phyloP scores from a whole-genome alignment of 164 flowering plant species.

The grape (Vitis vinifera) region DNA sequence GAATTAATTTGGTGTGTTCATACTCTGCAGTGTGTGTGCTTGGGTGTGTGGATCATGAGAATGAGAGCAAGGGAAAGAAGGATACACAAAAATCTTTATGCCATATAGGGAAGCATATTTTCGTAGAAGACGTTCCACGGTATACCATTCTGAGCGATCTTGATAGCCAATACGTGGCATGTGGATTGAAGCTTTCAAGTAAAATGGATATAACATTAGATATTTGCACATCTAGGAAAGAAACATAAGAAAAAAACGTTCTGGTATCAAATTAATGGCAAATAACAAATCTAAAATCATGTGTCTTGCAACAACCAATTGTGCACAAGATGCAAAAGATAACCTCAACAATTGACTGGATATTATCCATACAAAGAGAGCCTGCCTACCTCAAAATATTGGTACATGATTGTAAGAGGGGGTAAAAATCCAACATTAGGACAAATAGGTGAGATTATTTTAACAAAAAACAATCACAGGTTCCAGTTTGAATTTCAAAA shows the following conservation, averaged over 20 bases:
- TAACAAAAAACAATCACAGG: too few species aligned
- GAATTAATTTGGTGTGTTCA: neutral
- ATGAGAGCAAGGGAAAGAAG: constrained; percentile 13
- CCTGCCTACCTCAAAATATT: too few species aligned
- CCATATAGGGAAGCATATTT: constrained; percentile 78
- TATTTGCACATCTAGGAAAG: neutral
- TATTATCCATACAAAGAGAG: too few species aligned
- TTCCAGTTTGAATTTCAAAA: too few species aligned
- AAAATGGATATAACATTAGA: constrained; percentile 8
- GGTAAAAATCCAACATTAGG: too few species aligned
- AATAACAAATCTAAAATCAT: too few species aligned
- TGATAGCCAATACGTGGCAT: constrained; percentile 96
- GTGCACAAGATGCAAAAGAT: too few species aligned
- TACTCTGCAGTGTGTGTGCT: neutral
- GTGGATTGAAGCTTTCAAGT: constrained; percentile 74
- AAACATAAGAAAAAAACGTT: neutral
- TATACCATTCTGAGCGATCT: constrained; percentile 85
- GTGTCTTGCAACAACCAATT: too few species aligned
- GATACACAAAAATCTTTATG: constrained; percentile 74
- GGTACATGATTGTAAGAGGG: too few species aligned
- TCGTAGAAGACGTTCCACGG: constrained; percentile 80
- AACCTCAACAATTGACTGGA: too few species aligned
- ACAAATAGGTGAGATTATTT: too few species aligned
- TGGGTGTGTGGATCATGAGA: neutral
- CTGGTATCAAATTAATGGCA: too few species aligned